Percentiles rank a stretch among this genome's conserved stretches.
Evolutionary conservation across 2,329 filamentous ascomycete genomes (phyloP).

Genomic region (Thielaviopsis ethacetica): DNA sequence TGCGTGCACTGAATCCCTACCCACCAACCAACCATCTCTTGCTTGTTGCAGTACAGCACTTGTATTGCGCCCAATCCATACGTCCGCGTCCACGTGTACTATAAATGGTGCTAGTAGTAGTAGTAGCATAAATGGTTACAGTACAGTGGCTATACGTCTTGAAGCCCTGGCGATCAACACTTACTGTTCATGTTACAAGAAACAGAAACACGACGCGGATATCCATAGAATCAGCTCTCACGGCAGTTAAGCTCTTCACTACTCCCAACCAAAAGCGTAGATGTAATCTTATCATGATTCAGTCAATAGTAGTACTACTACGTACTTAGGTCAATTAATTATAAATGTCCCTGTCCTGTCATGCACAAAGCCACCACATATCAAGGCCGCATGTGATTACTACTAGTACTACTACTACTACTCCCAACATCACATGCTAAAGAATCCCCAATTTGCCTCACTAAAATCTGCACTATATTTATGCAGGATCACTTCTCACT

Average conservation of each 20-base stretch:
- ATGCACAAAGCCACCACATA: neutral
- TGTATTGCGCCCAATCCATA: no score
- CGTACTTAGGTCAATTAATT: no score
- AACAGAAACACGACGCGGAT: neutral
- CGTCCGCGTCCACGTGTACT: no score
- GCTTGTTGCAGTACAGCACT: no score
- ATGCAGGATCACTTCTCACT: neutral
- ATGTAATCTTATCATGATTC: neutral
- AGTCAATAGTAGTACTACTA: neutral
- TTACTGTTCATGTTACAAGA: neutral
- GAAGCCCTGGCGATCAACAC: neutral
- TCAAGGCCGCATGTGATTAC: neutral
- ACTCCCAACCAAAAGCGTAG: neutral
- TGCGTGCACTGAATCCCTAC: neutral
- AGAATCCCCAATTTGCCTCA: neutral
- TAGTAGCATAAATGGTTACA: no score
- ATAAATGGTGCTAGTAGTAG: no score
- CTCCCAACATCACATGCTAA: neutral
- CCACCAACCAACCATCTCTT: no score
- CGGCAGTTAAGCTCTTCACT: neutral
- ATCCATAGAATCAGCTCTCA: no score
- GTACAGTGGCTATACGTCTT: neutral
- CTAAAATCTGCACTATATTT: neutral
- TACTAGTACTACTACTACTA: no score
- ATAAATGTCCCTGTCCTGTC: no score